Percentiles rank a stretch among this genome's conserved stretches.
Evolutionary conservation across 495 filamentous ascomycete species (phyloP).

Genomic region (Echria macrotheca): DNA sequence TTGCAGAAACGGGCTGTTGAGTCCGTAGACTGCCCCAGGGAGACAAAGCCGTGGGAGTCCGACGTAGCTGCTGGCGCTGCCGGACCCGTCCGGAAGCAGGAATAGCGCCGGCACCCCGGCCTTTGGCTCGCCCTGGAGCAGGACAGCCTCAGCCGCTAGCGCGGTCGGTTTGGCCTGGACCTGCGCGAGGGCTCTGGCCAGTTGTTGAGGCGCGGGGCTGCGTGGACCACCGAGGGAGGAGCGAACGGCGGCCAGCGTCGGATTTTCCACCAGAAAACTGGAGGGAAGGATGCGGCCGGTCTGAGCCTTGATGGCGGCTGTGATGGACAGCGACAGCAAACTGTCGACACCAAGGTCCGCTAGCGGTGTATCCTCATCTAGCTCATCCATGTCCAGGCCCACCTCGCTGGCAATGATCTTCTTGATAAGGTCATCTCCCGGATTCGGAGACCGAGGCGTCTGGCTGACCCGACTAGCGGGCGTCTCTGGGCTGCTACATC

Average conservation of each 20-base stretch:
- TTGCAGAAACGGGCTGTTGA: constrained; percentile 50
- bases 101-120: constrained; percentile 44
- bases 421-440: constrained; percentile 1
- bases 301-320: constrained; percentile 37
- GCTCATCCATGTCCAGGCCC: constrained; percentile 46
- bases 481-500: neutral
- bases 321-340: constrained; percentile 38
- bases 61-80: constrained; percentile 50
- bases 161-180: constrained; percentile 26
- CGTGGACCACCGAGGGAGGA: constrained; percentile 15
- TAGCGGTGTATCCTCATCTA: constrained; percentile 33
- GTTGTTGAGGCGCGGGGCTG: constrained; percentile 10
- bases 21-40: constrained; percentile 39
- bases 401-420: constrained; percentile 47
- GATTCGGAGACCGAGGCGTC: neutral
- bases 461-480: neutral
- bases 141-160: constrained; percentile 45
- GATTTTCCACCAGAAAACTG: constrained; percentile 25
- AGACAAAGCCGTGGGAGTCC: constrained; percentile 30
- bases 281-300: constrained; percentile 28
- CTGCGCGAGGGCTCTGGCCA: constrained; percentile 8
- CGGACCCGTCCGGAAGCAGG: constrained; percentile 62
- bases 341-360: constrained; percentile 45
- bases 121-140: constrained; percentile 49
- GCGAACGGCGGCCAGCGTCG: constrained; percentile 19